A percentile compares a stretch with the other conserved stretches of the same genome.
Evolutionary conservation across 129 eudicot species (phyloP).

Genomic region (Escallonia rubra): DNA sequence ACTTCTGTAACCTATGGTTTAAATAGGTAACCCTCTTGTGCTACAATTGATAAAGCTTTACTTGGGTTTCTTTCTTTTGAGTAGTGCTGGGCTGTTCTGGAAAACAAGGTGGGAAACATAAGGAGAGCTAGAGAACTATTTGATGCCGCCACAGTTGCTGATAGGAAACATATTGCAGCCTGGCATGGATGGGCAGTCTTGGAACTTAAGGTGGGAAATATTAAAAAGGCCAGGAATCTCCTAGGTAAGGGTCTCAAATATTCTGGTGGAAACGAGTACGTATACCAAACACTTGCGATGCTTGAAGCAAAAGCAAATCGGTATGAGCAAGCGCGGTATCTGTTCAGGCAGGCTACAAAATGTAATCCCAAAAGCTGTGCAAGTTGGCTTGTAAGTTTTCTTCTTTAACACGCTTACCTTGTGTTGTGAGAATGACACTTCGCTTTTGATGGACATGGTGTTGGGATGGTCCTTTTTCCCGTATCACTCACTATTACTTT

Average conservation of each 20-base stretch:
- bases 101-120: constrained; percentile 75
- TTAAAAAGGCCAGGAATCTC: constrained; percentile 79
- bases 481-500: not conserved
- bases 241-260: constrained; percentile 74
- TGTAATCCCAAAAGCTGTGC: constrained; percentile 93
- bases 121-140: constrained; percentile 83
- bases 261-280: constrained; percentile 86
- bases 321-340: constrained; percentile 72
- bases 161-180: constrained; percentile 87
- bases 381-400: constrained; percentile 91
- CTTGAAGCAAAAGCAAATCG: constrained; percentile 90
- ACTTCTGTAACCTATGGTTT: not conserved
- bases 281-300: constrained; percentile 87
- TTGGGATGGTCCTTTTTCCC: not conserved
- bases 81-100: constrained; percentile 97
- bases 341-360: constrained; percentile 86
- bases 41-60: not conserved
- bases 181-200: constrained; percentile 99
- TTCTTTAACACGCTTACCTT: not conserved
- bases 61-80: constrained; percentile 17
- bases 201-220: constrained; percentile 81
- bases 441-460: not conserved
- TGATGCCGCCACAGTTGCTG: constrained; percentile 99
- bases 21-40: not conserved
- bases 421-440: not conserved